Percentiles rank a stretch among this genome's conserved stretches.
Evolutionary conservation across 2,329 filamentous ascomycete species (phyloP).

Genomic region (Didymella pinodella): DNA sequence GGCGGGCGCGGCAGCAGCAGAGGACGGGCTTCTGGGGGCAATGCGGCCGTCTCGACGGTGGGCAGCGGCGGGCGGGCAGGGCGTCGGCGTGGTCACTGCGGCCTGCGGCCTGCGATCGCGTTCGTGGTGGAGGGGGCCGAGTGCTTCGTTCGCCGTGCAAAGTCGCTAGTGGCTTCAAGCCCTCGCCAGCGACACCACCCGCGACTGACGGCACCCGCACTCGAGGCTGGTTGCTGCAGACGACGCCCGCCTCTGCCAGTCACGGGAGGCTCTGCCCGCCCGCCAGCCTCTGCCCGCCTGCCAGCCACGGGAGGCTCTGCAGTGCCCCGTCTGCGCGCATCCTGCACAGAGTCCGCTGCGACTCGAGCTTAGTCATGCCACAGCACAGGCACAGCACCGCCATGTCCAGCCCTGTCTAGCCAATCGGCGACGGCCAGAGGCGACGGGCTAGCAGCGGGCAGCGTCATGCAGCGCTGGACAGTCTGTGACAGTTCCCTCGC

Average conservation of each 20-base stretch:
- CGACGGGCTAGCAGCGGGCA: not conserved
- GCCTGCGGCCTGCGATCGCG: no score
- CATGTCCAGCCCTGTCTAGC: not conserved
- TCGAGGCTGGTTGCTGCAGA: not conserved
- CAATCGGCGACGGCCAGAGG: conserved; percentile 5
- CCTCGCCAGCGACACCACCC: no score
- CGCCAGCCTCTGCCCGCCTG: no score
- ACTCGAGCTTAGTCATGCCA: no score
- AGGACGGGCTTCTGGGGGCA: not conserved
- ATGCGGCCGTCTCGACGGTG: not conserved
- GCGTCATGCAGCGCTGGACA: not conserved
- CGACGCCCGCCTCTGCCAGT: not conserved
- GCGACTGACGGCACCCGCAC: not conserved
- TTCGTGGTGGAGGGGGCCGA: conserved; percentile 13
- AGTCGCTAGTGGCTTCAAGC: not conserved
- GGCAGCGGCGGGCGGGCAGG: not conserved
- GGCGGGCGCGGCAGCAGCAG: conserved; percentile 1
- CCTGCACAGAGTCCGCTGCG: no score
- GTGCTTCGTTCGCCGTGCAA: not conserved
- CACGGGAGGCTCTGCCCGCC: no score
- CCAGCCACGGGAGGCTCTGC: no score
- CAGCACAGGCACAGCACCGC: no score
- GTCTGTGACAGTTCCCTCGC: not conserved
- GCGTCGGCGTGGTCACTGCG: not conserved
- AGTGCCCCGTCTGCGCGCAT: no score